Conservation (phyloP, 768 basidiomycete species). For the Trametes cubensis region DNA sequence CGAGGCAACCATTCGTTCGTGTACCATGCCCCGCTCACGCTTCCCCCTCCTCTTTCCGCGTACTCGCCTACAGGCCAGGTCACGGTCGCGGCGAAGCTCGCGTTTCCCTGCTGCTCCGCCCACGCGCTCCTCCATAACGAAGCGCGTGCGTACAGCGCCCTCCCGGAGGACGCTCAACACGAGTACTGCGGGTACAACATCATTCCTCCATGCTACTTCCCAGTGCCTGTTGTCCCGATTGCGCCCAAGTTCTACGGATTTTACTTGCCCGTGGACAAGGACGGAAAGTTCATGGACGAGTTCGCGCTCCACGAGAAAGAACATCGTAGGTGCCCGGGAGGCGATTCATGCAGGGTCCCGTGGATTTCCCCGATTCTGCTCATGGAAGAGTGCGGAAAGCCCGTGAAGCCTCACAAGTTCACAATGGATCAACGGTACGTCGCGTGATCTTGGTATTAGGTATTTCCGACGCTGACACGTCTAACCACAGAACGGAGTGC, state of each 20-base stretch:
- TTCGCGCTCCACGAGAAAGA: neutral
- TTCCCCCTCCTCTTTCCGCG: constrained; percentile 42
- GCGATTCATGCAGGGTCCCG: neutral
- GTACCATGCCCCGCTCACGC: constrained; percentile 52
- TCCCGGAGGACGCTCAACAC: constrained; percentile 50
- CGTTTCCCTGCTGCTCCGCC: constrained; percentile 8
- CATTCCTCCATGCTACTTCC: constrained; percentile 43
- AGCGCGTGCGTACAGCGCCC: constrained; percentile 46
- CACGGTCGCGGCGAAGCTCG: constrained; percentile 35
- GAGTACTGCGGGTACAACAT: constrained; percentile 54
- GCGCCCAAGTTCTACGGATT: constrained; percentile 70
- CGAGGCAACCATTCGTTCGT: constrained; percentile 56
- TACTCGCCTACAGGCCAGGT: constrained; percentile 28
- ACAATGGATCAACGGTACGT: constrained; percentile 23
- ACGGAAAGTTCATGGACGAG: neutral
- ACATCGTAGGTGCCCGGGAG: constrained; percentile 10
- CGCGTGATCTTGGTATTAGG: neutral
- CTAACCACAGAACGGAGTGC: constrained; percentile 25
- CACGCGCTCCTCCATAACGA: constrained; percentile 37
- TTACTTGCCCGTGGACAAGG: constrained; percentile 40
- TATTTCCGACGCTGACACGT: neutral
- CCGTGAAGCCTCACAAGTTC: constrained; percentile 34
- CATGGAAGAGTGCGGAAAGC: constrained; percentile 50
- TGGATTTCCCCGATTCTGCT: constrained; percentile 45
- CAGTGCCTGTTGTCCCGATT: constrained; percentile 50